Evolutionary conservation across 2,329 filamentous ascomycete species (phyloP).

Genomic region (Colletotrichum sp.): DNA sequence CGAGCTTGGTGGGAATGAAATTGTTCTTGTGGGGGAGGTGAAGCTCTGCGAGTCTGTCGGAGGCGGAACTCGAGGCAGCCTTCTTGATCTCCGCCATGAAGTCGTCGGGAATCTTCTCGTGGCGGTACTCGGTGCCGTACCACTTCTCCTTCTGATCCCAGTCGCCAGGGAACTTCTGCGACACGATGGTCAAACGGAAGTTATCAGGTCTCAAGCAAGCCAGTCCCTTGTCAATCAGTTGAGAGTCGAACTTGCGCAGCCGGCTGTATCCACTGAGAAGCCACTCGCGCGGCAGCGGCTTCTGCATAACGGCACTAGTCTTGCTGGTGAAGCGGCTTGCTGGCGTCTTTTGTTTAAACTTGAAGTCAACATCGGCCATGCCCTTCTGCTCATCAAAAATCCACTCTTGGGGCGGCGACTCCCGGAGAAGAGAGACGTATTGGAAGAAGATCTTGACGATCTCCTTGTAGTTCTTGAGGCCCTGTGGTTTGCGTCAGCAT

Average conservation of each 20-base stretch:
- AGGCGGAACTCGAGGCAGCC: conserved; percentile 63
- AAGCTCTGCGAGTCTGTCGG: conserved; percentile 70
- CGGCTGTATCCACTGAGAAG: conserved; percentile 81
- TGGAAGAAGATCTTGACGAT: conserved; percentile 86
- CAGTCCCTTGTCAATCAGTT: conserved; percentile 77
- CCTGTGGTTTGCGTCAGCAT: conserved; percentile 37
- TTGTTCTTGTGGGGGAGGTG: conserved; percentile 93
- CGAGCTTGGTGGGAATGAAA: conserved; percentile 91
- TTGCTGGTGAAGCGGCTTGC: conserved; percentile 89
- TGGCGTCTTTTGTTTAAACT: conserved; percentile 90
- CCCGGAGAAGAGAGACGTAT: conserved; percentile 86
- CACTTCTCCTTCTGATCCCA: conserved; percentile 94
- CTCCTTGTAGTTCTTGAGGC: conserved; percentile 80
- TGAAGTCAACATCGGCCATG: conserved; percentile 92
- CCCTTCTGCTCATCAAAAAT: conserved; percentile 92
- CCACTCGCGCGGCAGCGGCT: conserved; percentile 84
- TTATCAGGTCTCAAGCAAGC: conserved; percentile 84
- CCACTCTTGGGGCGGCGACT: conserved; percentile 85
- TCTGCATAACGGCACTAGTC: conserved; percentile 89
- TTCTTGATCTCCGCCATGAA: conserved; percentile 74
- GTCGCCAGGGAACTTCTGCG: conserved; percentile 80
- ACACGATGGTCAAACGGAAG: conserved; percentile 83
- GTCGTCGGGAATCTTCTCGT: conserved; percentile 78
- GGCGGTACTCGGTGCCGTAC: conserved; percentile 95
- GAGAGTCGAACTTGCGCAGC: conserved; percentile 79